Evolutionary conservation across 169 alveolate genomes (phyloP).

Genomic region (Eimeria zaria): DNA sequence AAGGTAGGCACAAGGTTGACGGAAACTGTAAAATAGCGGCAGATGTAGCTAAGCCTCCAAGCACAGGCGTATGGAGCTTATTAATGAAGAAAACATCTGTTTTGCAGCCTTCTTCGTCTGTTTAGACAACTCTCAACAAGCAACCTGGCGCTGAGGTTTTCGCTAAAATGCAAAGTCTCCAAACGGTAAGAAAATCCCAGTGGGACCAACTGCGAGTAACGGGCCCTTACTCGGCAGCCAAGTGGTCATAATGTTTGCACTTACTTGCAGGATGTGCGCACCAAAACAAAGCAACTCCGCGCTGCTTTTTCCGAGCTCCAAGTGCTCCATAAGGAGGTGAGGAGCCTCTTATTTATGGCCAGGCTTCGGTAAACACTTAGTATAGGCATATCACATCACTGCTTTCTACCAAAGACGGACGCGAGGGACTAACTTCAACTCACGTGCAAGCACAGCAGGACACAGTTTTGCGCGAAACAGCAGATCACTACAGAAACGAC

Average conservation of each 20-base stretch:
- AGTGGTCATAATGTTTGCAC: not conserved
- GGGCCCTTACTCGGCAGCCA: not conserved
- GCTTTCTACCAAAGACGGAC: not conserved
- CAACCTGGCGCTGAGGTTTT: slow-evolving; percentile 56
- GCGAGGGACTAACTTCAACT: not conserved
- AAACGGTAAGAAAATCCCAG: slow-evolving; percentile 19
- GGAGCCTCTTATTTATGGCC: not conserved
- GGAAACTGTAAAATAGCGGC: not conserved
- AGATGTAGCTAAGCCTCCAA: not conserved
- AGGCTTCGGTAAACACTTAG: not conserved
- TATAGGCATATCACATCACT: not conserved
- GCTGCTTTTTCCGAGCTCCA: slow-evolving; percentile 93
- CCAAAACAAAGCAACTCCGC: slow-evolving; percentile 93
- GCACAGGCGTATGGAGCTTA: not conserved
- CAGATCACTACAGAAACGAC: not conserved
- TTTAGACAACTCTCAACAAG: slow-evolving; percentile 19
- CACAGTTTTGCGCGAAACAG: not conserved
- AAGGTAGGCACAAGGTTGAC: slow-evolving; percentile 84
- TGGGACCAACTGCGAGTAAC: not conserved
- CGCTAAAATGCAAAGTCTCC: slow-evolving; percentile 11
- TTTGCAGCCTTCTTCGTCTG: not conserved
- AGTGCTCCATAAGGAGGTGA: slow-evolving; percentile 91
- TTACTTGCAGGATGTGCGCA: slow-evolving; percentile 91
- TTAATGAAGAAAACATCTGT: not conserved
- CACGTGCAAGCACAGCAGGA: no score